These are phyloP conservation scores for Ilyonectria destructans DNA, from an alignment of 2,329 filamentous ascomycete genomes.

Conservation along the genomic window DNA sequence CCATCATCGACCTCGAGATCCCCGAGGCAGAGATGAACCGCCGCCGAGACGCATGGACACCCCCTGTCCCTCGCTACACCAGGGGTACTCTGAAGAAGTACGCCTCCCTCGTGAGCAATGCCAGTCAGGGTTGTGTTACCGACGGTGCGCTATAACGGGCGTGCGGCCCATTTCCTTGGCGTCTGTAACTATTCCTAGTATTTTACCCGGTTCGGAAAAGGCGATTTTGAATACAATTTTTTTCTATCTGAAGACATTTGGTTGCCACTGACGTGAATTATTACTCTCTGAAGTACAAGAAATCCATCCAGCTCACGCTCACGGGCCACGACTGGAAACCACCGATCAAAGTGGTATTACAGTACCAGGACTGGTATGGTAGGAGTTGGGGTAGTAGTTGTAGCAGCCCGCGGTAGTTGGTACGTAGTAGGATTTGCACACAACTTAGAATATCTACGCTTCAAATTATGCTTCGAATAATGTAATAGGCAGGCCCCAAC, in stretches of 20 bases:
- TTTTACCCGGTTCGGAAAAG: slow-evolving; percentile 48
- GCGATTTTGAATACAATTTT: slow-evolving; percentile 46
- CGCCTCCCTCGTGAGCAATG: slow-evolving; percentile 72
- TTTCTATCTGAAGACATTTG: slow-evolving; percentile 38
- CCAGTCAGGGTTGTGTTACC: slow-evolving; percentile 74
- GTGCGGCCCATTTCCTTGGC: slow-evolving; percentile 27
- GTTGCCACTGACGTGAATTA: background rate
- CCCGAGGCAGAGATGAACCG: slow-evolving; percentile 75
- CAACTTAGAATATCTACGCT: no score
- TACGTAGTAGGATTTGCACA: no score
- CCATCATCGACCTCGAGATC: slow-evolving; percentile 78
- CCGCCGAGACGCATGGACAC: slow-evolving; percentile 74
- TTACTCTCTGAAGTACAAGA: slow-evolving; percentile 6
- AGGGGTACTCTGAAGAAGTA: slow-evolving; percentile 82
- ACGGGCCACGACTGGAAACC: no score
- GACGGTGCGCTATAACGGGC: slow-evolving; percentile 56
- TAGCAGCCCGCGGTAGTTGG: no score
- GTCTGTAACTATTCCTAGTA: slow-evolving; percentile 45
- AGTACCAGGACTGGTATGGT: no score
- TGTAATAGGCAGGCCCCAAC: no score
- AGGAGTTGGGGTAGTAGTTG: no score
- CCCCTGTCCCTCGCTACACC: slow-evolving; percentile 71
- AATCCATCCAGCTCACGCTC: no score
- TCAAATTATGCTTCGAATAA: no score
- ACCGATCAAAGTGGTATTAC: no score